phyloP scores from a whole-genome alignment of 768 basidiomycete genomes.

The Leucosporidium creatinivorum region DNA sequence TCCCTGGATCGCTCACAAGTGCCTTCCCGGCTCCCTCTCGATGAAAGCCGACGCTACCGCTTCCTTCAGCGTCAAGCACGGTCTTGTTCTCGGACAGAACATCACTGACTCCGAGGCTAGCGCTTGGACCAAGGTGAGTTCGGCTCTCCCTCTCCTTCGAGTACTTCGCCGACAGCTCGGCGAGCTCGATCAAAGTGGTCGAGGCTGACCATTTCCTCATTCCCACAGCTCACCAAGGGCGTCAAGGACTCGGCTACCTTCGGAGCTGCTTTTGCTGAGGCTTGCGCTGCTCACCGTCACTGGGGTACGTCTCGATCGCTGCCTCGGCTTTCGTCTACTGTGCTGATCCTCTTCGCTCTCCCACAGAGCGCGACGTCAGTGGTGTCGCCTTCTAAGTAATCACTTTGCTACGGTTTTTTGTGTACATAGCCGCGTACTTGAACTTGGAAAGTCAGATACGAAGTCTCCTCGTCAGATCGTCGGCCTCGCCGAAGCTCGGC shows the following conservation, averaged over 20 bases:
- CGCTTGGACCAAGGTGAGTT: conserved; percentile 26
- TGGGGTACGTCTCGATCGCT: conserved; percentile 35
- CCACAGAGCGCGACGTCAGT: conserved; percentile 12
- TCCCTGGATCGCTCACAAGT: conserved; percentile 41
- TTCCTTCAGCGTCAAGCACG: conserved; percentile 37
- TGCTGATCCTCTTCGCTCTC: background rate
- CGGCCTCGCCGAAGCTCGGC: too few relatives aligned
- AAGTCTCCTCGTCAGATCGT: too few relatives aligned
- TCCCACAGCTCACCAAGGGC: conserved; percentile 24
- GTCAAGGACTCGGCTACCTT: conserved; percentile 40
- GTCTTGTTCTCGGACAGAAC: conserved; percentile 42
- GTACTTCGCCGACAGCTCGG: conserved; percentile 39
- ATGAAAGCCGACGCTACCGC: conserved; percentile 36
- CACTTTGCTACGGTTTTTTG: background rate
- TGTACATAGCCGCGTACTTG: background rate
- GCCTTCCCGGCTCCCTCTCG: conserved; percentile 41
- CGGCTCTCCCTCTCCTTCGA: conserved; percentile 36
- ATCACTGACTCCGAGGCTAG: conserved; percentile 21
- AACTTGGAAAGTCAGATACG: background rate
- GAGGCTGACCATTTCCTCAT: too few relatives aligned
- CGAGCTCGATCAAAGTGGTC: conserved; percentile 34
- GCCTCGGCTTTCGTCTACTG: background rate
- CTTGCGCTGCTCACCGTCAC: conserved; percentile 43
- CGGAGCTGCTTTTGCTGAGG: conserved; percentile 40
- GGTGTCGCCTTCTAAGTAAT: background rate